Evolutionary conservation across 2,329 filamentous ascomycete species (phyloP).

Genomic region (Trichoderma oligosporum): DNA sequence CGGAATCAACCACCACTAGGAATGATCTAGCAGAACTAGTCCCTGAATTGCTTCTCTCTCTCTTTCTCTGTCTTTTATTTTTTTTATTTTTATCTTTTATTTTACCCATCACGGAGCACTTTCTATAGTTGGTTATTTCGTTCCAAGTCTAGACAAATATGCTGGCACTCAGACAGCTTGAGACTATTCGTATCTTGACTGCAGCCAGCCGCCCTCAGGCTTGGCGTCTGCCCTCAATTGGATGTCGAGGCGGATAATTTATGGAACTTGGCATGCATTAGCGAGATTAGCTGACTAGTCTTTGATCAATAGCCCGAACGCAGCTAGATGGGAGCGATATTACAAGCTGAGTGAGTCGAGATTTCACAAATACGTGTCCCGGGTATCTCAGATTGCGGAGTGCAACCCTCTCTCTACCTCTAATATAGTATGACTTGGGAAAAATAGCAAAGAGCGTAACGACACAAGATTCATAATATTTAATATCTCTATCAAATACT

Average conservation of each 20-base stretch:
- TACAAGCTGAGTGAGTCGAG: neutral
- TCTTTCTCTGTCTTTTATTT: too few species aligned
- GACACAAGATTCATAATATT: too few species aligned
- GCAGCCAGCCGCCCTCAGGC: neutral
- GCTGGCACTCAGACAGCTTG: neutral
- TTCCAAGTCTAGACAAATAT: neutral
- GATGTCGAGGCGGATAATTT: neutral
- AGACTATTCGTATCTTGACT: neutral
- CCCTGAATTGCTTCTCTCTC: too few species aligned
- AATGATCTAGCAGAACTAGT: neutral
- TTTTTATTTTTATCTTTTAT: neutral
- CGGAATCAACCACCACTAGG: neutral
- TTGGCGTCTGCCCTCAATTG: neutral
- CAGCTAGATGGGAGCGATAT: neutral
- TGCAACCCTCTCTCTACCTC: too few species aligned
- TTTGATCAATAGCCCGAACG: too few species aligned
- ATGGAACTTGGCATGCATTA: too few species aligned
- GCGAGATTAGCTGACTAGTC: neutral
- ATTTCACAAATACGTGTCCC: neutral
- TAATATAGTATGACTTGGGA: too few species aligned
- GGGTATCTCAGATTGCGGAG: too few species aligned
- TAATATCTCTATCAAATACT: too few species aligned
- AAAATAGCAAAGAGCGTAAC: too few species aligned
- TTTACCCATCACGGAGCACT: neutral
- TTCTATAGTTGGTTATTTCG: neutral